These are phyloP conservation scores for Wallacemonas collosoma DNA, from an alignment of 208 protist genomes.

Conservation along the genomic window DNA sequence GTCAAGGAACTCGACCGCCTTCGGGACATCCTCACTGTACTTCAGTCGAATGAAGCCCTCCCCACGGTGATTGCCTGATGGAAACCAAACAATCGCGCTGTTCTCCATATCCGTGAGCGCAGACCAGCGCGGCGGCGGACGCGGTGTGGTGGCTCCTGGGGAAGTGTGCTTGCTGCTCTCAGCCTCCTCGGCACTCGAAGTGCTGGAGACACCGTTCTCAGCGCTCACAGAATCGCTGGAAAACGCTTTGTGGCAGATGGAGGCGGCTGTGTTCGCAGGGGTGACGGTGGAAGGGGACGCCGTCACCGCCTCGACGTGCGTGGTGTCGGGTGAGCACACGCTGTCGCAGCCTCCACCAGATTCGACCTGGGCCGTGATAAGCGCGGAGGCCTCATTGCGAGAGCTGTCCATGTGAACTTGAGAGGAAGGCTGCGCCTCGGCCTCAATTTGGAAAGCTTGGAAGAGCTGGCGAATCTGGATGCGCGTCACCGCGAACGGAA, in stretches of 20 bases:
- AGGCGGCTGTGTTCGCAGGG: background rate
- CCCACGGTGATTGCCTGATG: constrained; percentile 37
- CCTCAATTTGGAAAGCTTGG: constrained; percentile 29
- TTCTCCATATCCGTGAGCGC: constrained; percentile 9
- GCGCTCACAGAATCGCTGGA: background rate
- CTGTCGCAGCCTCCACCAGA: background rate
- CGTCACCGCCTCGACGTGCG: no score
- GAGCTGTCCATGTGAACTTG: background rate
- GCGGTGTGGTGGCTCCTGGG: background rate
- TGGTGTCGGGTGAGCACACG: no score
- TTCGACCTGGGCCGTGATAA: background rate
- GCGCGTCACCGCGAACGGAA: constrained; percentile 41
- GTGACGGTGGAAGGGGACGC: background rate
- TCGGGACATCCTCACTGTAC: constrained; percentile 28
- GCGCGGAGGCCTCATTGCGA: background rate
- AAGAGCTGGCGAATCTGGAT: constrained; percentile 46
- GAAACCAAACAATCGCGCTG: constrained; percentile 37
- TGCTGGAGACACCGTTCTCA: background rate
- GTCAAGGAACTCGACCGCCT: constrained; percentile 35
- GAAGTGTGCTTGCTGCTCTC: constrained; percentile 15
- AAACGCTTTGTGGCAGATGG: background rate
- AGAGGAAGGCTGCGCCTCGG: background rate
- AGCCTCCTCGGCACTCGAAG: background rate
- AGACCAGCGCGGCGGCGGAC: constrained; percentile 5
- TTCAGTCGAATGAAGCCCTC: constrained; percentile 44